Percentiles rank a stretch among this genome's conserved stretches.
Conservation (phyloP, 2,329 filamentous ascomycete species). For the Ophiostoma pallidulum region DNA sequence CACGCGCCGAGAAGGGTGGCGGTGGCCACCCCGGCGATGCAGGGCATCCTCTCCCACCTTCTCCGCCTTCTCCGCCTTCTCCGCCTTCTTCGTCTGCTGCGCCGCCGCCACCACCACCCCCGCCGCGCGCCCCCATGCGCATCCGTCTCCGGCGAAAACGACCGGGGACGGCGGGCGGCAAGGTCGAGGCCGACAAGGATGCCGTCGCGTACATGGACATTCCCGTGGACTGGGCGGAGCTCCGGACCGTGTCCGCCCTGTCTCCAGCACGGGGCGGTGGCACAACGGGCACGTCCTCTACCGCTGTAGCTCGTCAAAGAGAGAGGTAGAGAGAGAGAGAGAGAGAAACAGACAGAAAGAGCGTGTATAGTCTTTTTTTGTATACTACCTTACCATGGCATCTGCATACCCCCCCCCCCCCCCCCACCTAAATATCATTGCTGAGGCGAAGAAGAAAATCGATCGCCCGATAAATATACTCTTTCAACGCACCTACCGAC, state of each 20-base stretch:
- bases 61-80: too few species aligned
- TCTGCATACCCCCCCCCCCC: too few species aligned
- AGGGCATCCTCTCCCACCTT: too few species aligned
- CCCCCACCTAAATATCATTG: too few species aligned
- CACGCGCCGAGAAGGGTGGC: neutral
- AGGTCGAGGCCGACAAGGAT: neutral
- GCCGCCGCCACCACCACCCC: neutral
- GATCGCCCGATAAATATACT: neutral
- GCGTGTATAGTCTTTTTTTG: too few species aligned
- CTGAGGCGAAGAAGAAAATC: neutral
- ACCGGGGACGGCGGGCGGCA: neutral
- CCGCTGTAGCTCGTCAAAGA: too few species aligned
- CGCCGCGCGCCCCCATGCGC: neutral
- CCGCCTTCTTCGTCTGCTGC: too few species aligned
- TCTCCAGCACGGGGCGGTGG: too few species aligned
- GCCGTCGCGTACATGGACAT: constrained; percentile 3
- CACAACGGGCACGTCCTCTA: neutral
- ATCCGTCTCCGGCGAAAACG: constrained; percentile 13
- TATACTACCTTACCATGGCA: neutral
- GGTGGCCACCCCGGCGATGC: neutral
- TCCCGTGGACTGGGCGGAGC: neutral
- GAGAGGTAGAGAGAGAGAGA: neutral
- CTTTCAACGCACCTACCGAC: neutral
- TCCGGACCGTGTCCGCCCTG: neutral
- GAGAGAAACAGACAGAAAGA: neutral